Base-by-base conservation (phyloP, 2,329 filamentous ascomycete species). In the Sporothrix dimorphospora region DNA sequence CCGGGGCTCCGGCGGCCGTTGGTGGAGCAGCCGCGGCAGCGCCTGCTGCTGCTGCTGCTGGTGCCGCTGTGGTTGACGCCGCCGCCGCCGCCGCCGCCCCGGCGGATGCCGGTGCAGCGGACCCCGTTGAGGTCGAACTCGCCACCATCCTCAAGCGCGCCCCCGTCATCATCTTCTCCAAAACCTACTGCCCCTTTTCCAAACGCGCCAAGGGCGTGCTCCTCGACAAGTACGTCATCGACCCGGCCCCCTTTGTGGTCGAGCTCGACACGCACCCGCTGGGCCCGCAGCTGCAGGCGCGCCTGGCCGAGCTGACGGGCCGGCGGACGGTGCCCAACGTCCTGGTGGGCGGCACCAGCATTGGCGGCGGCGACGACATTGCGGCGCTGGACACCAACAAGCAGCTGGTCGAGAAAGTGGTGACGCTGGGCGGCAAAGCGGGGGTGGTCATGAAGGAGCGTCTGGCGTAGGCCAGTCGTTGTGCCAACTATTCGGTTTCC, bases 111-210 rank as follows among this genome's bases (percentile, higher is more conserved):
- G 76, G 81, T 38, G 85, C 89, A 79, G 86, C 86, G 14, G 83
- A 86, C 40, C 87, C 90, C 74, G 87, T 92, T 1, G 90, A 94
- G 79, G 82, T 83, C 21, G 92, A 94, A 80, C 82, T 98, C 74
- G 91, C 94, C 78, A 81, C 81, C 8, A 97, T 98, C 66, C 81
- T 98, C 75, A 96, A 94, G 83, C 91, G 34, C 38, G n/a, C 42
- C 30, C 27, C 70, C 96, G 94, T 98, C 73, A 92, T 98, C 80
- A 93, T 99, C 77, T 98, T 98, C 84, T 97, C 94, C 75, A 98
- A 99, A 82, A 89, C 92, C 1, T 97, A 95, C 83, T 99, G 96
- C 81, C 94, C 92, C 0, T 91, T 88, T 82, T 98, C 94, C 69
- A 91, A 90, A 79, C 90, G 89, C 76, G 96, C 96, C 61, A 99